Evolutionary conservation across 441 rosid genomes (phyloP).

Genomic region (Daphne laureola): DNA sequence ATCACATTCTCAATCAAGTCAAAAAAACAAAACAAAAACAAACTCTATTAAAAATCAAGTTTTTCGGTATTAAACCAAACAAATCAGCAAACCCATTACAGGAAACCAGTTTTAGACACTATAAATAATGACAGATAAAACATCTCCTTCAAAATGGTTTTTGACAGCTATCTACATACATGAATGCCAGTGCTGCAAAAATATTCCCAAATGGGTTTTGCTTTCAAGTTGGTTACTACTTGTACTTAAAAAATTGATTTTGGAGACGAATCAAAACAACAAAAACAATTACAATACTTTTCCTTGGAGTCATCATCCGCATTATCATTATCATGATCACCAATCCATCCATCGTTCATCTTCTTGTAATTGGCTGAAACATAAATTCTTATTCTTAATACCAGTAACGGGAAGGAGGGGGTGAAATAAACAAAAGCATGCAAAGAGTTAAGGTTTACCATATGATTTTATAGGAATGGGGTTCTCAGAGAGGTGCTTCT

Average conservation of each 20-base stretch:
- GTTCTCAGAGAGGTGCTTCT: too few species aligned
- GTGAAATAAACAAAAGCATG: too few species aligned
- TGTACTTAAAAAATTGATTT: background rate
- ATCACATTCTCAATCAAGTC: conserved; percentile 25
- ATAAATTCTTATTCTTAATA: too few species aligned
- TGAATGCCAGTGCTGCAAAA: background rate
- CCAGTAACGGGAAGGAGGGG: too few species aligned
- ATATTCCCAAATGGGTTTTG: conserved; percentile 12
- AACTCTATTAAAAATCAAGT: conserved; percentile 1
- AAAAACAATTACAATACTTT: too few species aligned
- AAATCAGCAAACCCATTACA: conserved; percentile 15
- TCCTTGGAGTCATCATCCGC: background rate
- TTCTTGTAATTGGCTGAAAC: background rate
- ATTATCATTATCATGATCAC: background rate
- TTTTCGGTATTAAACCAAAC: conserved; percentile 10
- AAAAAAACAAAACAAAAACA: conserved; percentile 14
- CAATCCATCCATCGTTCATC: conserved; percentile 1
- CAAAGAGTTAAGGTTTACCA: too few species aligned
- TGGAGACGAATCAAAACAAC: background rate
- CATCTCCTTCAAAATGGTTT: too few species aligned
- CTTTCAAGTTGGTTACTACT: background rate
- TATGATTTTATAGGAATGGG: too few species aligned
- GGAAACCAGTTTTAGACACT: conserved; percentile 7
- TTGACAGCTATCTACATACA: too few species aligned
- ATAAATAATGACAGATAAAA: too few species aligned